Evolutionary conservation across 805 yeast species (phyloP).

Genomic region (Lipomyces orientalis): DNA sequence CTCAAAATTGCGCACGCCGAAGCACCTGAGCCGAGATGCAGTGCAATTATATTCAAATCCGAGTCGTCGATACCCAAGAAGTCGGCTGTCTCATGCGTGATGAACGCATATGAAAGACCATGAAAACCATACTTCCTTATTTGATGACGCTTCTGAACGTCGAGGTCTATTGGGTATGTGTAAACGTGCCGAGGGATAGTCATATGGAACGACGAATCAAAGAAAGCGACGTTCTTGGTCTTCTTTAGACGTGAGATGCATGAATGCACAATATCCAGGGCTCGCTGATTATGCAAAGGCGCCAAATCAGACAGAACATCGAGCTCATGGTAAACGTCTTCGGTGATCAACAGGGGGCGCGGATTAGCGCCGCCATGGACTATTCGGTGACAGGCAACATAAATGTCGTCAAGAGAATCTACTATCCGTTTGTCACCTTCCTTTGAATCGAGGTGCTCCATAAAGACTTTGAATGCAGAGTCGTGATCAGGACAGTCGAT

Average conservation of each 20-base stretch:
- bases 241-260: constrained; percentile 21
- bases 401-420: constrained; percentile 23
- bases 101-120: constrained; percentile 36
- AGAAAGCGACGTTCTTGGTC: constrained; percentile 34
- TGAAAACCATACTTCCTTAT: constrained; percentile 37
- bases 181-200: constrained; percentile 31
- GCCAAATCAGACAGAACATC: constrained; percentile 37
- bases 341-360: constrained; percentile 31
- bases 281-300: constrained; percentile 37
- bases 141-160: constrained; percentile 27
- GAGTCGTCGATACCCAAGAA: constrained; percentile 12
- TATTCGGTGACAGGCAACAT: constrained; percentile 32
- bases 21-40: constrained; percentile 39
- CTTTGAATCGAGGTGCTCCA: constrained; percentile 26
- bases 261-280: constrained; percentile 36
- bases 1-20: constrained; percentile 35
- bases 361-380: constrained; percentile 37
- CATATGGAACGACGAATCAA: constrained; percentile 37
- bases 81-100: constrained; percentile 18
- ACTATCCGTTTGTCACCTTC: constrained; percentile 17
- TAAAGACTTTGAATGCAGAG: constrained; percentile 32
- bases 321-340: constrained; percentile 31
- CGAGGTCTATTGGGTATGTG: constrained; percentile 35
- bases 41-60: constrained; percentile 31
- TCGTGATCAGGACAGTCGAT: constrained; percentile 34